A percentile compares a stretch with the other conserved stretches of the same genome.
Conservation (phyloP, 345 rosid species). For the Viola odorata region DNA sequence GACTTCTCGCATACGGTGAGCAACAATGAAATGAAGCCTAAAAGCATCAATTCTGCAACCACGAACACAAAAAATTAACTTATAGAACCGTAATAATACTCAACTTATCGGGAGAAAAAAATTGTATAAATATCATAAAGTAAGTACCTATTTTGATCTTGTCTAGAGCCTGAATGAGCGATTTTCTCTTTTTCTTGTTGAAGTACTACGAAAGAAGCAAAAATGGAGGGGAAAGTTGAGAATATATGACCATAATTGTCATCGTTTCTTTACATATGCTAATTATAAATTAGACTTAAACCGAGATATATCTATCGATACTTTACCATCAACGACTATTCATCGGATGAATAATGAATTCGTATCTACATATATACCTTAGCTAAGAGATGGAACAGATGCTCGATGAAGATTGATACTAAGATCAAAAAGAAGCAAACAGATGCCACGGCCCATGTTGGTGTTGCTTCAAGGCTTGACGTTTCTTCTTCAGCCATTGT, state of each 20-base stretch:
- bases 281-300: too few relatives aligned
- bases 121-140: too few relatives aligned
- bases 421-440: slow-evolving; percentile 61
- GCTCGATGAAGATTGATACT: slow-evolving; percentile 50
- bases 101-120: background rate
- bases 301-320: too few relatives aligned
- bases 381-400: slow-evolving; percentile 47
- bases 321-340: background rate
- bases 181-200: slow-evolving; percentile 40
- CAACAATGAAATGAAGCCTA: slow-evolving; percentile 78
- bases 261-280: too few relatives aligned
- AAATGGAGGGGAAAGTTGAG: background rate
- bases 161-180: slow-evolving; percentile 67
- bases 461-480: slow-evolving; percentile 46
- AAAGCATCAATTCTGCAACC: slow-evolving; percentile 53
- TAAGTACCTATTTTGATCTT: slow-evolving; percentile 80
- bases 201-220: slow-evolving; percentile 40
- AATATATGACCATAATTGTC: background rate
- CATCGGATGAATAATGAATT: background rate
- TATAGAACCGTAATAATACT: background rate
- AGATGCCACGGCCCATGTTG: slow-evolving; percentile 86
- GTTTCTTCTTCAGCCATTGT: slow-evolving; percentile 19
- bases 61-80: background rate
- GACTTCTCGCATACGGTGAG: slow-evolving; percentile 46
- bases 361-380: slow-evolving; percentile 26